phyloP scores from a whole-genome alignment of 2,329 filamentous ascomycete genomes.

The Dothideomycetes sp. region DNA sequence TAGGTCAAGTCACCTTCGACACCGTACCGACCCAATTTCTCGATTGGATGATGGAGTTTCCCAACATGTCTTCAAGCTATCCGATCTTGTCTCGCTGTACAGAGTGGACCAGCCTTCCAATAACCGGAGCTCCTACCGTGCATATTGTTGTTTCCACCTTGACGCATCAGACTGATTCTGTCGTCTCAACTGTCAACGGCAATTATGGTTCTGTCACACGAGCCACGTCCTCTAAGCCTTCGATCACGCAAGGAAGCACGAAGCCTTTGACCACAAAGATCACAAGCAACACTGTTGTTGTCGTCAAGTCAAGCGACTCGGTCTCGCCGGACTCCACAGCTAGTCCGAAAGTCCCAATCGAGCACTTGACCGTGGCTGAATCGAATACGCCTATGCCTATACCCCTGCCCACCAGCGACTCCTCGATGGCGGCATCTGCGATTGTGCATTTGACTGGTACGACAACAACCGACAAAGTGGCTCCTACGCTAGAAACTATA shows the following conservation, averaged over 20 bases:
- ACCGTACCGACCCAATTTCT: neutral
- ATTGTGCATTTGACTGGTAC: too few species aligned
- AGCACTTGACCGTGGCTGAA: too few species aligned
- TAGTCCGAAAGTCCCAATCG: too few species aligned
- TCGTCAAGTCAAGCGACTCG: too few species aligned
- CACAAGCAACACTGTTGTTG: neutral
- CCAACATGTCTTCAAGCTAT: neutral
- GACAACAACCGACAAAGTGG: too few species aligned
- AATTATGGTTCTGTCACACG: neutral
- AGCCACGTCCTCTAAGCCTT: too few species aligned
- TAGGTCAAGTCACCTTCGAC: conserved; percentile 2
- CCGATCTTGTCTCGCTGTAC: neutral
- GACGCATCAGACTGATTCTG: neutral
- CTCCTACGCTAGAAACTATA: too few species aligned
- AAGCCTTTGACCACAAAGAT: neutral
- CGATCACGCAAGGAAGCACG: too few species aligned
- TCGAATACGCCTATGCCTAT: too few species aligned
- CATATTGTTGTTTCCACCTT: conserved; percentile 3
- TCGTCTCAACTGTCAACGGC: neutral
- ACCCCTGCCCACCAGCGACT: too few species aligned
- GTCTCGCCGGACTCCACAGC: too few species aligned
- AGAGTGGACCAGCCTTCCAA: neutral
- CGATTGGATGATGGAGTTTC: neutral
- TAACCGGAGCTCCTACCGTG: conserved; percentile 6
- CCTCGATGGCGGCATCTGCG: too few species aligned